Base-by-base conservation (phyloP, 495 filamentous ascomycete species). In the Penicillium samsonianum region DNA sequence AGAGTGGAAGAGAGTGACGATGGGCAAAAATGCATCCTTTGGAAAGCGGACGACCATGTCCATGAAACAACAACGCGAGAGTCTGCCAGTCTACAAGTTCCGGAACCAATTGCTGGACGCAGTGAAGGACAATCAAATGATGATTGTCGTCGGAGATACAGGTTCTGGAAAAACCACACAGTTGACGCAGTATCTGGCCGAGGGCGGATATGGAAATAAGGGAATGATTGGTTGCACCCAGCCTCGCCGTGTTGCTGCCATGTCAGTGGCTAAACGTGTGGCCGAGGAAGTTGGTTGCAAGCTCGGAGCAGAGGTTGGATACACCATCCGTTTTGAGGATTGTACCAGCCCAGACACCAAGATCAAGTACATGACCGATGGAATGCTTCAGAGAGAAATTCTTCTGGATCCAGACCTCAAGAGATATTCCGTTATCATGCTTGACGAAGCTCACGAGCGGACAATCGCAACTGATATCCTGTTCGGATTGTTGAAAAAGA, bases 281-380 rank as follows among this genome's bases (percentile, higher is more conserved):
- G 85, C 93, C 0, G 94, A 99, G 67, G 94, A 99, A 73, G 92
- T 99, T 43, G 93, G 93, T 31, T 96, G 92, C 66, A 79, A 85
- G 52, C 80, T 99, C 0, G 95, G 95, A 30, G 82, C 91, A 33
- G 93, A 97, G 70, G 92, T 99, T 58, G 94, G 94, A 42, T 99
- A 98, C 65, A 96, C 91, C 0, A 96, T 99, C 68, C 88, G 94
- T 68, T 99, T 99, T 68, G 94, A 99, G 67, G 95, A 99, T 65
- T 89, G 86, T 65, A 96, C 94, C 0, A 89, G 86, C 60, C 87
- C 91, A 2, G 86, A 90, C 14, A 98, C 94, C 12, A 87, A 86
- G 69, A 97, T 99, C 77, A 98, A 98, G 75, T 99, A 98, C 74
- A 97, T 98, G 92, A 99, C 94, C 12, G 94, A 99, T 60, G 94